Conservation (phyloP, 805 yeast species). For the Lipomyces lipofer region DNA sequence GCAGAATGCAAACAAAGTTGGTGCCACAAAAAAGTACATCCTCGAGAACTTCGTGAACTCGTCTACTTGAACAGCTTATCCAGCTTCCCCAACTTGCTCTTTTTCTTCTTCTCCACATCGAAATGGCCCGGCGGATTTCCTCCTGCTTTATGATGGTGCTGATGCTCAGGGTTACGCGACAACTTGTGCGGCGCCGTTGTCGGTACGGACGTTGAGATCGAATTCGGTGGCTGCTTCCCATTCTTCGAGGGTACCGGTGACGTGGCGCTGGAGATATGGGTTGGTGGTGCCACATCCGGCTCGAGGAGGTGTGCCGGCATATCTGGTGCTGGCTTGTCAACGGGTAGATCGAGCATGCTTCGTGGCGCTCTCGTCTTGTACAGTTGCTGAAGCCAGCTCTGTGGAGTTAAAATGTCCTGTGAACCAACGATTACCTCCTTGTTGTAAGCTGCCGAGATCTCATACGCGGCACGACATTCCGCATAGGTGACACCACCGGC, state of each 20-base stretch:
- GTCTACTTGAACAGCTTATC: slow-evolving; percentile 7
- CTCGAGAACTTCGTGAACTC: not conserved
- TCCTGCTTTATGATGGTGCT: slow-evolving; percentile 16
- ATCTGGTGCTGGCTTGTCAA: slow-evolving; percentile 35
- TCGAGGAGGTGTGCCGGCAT: slow-evolving; percentile 40
- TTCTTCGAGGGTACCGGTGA: slow-evolving; percentile 1
- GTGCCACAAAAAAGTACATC: not conserved
- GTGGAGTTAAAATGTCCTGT: slow-evolving; percentile 60
- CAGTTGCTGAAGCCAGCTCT: slow-evolving; percentile 38
- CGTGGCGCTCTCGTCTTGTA: slow-evolving; percentile 36
- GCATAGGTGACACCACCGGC: slow-evolving; percentile 89
- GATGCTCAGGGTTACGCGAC: slow-evolving; percentile 21
- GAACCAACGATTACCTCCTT: slow-evolving; percentile 82
- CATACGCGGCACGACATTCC: slow-evolving; percentile 75
- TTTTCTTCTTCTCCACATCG: slow-evolving; percentile 20
- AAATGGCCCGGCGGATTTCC: slow-evolving; percentile 30
- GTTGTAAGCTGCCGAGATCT: slow-evolving; percentile 59
- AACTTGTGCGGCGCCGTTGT: slow-evolving; percentile 24
- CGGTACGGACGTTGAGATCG: slow-evolving; percentile 18
- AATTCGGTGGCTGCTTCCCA: not conserved
- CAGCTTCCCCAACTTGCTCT: slow-evolving; percentile 15
- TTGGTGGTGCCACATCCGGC: slow-evolving; percentile 31
- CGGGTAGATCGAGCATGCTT: slow-evolving; percentile 36
- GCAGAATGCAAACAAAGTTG: not conserved
- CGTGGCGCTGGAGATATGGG: not conserved